Conservation (phyloP, 345 rosid genomes). For the Turnera subulata region DNA sequence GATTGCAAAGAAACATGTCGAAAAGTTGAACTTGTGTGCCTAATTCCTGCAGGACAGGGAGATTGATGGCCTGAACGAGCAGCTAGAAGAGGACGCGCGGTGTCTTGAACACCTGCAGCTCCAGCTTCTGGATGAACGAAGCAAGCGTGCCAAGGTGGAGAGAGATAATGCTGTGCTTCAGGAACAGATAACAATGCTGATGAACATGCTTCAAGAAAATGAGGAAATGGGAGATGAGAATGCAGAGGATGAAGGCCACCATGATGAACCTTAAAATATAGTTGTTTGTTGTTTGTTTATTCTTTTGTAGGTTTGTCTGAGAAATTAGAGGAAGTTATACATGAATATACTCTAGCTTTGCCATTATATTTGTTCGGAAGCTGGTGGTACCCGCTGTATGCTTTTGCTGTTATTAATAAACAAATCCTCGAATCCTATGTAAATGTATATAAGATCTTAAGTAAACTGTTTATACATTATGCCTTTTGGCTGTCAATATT, state of each 20-base stretch:
- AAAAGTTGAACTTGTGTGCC: background rate
- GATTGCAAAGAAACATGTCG: background rate
- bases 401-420: background rate
- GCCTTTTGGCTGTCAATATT: too few relatives aligned
- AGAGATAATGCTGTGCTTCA: slow-evolving; percentile 75
- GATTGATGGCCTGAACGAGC: slow-evolving; percentile 84
- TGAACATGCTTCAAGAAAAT: slow-evolving; percentile 72
- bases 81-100: slow-evolving; percentile 78
- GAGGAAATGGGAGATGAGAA: slow-evolving; percentile 38
- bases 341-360: background rate
- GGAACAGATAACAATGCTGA: slow-evolving; percentile 77
- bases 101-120: slow-evolving; percentile 82
- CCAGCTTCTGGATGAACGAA: slow-evolving; percentile 73
- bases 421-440: background rate
- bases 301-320: slow-evolving; percentile 34
- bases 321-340: slow-evolving; percentile 10
- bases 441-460: background rate
- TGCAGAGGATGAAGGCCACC: slow-evolving; percentile 31
- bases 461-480: too few relatives aligned
- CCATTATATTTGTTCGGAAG: background rate
- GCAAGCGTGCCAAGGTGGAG: slow-evolving; percentile 69
- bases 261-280: slow-evolving; percentile 43
- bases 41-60: slow-evolving; percentile 66
- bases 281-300: background rate
- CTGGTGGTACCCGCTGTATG: background rate